Evolutionary conservation across 345 rosid species (phyloP), one percentile per base, ranked within the genome.

Genomic region (Pistacia vera): DNA sequence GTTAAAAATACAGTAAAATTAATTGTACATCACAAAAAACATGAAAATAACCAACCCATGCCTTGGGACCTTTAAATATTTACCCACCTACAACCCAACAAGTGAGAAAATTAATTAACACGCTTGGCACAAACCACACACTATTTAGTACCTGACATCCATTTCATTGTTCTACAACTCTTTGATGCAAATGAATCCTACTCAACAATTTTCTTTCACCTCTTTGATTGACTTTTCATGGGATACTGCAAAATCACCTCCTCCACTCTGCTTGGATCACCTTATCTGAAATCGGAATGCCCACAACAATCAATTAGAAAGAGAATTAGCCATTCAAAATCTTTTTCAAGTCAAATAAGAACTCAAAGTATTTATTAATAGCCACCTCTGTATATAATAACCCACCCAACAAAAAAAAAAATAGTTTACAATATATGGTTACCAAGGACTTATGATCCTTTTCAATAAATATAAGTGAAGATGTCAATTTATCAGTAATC

Each of bases 211-310:
- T 12, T 41, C 38, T 38, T 57, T 48, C 41, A 55, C 63, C 22
- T 74, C 41, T 52, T 46, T 28, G 48, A 38, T 17, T 20, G 36
- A 36, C 14, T 61, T 56, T 66, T 41, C 77, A n/a, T 22, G 30
- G 48, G 22, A 10, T 4, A 1, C 18, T 4, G 33, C 48, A 68
- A 78, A 77, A 75, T 93, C 88, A 93, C 86, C 97, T 87, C 86
- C 85, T 91, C 98, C 95, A 93, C 52, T 86, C 95, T 10, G 92
- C 92, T 86, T 82, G 89, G 22, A 80, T 66, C 58, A 35, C 79
- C 83, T 90, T 93, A 54, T 90, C 98, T 91, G 88, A 79, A 85
- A 79, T 70, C 63, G 71, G 0, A 72, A 77, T 4, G n/a, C 57
- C 57, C 57, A 54, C 57, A 54, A 54, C n/a, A 54, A 17, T 13